These are phyloP conservation scores for Lantana camara DNA, from an alignment of 257 asterid species.

Conservation along the genomic window DNA sequence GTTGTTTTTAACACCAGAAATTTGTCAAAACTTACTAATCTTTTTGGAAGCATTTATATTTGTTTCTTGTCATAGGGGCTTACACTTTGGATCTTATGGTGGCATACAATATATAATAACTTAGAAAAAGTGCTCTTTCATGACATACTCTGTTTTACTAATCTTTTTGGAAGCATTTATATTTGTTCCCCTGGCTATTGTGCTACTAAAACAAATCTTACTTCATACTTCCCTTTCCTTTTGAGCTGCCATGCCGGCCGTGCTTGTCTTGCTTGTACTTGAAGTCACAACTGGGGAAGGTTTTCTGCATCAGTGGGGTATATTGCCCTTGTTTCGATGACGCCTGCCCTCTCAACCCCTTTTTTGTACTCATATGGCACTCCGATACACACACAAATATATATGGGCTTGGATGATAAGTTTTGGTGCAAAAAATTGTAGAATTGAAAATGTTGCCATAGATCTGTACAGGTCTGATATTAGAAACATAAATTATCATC, in stretches of 20 bases:
- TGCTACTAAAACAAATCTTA: conserved; percentile 15
- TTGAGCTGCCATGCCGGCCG: conserved; percentile 98
- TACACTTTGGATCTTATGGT: not conserved
- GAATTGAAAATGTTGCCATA: conserved; percentile 3
- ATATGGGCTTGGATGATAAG: conserved; percentile 22
- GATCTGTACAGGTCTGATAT: conserved; percentile 18
- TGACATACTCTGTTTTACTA: too few species aligned
- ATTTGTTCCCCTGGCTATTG: not conserved
- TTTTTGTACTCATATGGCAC: conserved; percentile 18
- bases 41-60: conserved; percentile 1
- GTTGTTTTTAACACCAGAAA: not conserved
- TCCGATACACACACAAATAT: conserved; percentile 12
- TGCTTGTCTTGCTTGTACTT: conserved; percentile 71
- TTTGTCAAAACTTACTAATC: not conserved
- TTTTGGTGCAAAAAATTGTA: conserved; percentile 28
- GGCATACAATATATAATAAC: too few species aligned
- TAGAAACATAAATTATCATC: conserved; percentile 6
- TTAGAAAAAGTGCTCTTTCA: too few species aligned
- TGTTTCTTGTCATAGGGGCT: conserved; percentile 4
- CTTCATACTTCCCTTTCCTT: not conserved
- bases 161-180: too few species aligned
- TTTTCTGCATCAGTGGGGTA: conserved; percentile 92
- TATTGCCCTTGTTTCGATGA: conserved; percentile 70
- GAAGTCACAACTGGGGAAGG: conserved; percentile 98
- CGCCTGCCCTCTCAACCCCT: not conserved